Conservation (phyloP, 2,329 filamentous ascomycete species). For the Zelopaecilomyces penicillatus region DNA sequence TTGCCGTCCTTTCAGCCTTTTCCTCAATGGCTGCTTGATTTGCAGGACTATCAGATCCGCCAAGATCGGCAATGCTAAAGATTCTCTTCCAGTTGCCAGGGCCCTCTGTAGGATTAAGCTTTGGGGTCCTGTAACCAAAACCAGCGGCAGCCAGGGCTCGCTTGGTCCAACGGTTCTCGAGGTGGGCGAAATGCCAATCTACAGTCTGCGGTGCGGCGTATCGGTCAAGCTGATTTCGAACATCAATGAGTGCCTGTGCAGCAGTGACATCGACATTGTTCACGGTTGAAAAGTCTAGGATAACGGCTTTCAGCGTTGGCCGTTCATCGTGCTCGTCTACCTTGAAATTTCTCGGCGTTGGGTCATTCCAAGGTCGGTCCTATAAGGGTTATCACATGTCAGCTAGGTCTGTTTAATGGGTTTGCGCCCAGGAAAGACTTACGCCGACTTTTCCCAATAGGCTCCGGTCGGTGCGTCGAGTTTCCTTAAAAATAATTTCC, state of each 20-base stretch:
- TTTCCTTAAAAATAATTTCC: constrained; percentile 35
- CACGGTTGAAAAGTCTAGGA: constrained; percentile 48
- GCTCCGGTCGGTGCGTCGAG: constrained; percentile 34
- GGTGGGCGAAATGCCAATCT: constrained; percentile 44
- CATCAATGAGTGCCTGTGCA: constrained; percentile 45
- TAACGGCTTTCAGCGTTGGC: constrained; percentile 45
- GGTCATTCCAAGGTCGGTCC: constrained; percentile 52
- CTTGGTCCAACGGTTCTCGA: constrained; percentile 48
- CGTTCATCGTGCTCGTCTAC: constrained; percentile 25
- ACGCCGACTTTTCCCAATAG: constrained; percentile 39
- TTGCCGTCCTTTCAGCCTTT: constrained; percentile 22
- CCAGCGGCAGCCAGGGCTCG: constrained; percentile 46
- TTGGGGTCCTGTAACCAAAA: constrained; percentile 37
- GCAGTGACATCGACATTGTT: constrained; percentile 49
- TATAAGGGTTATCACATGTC: constrained; percentile 7
- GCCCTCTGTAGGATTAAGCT: constrained; percentile 12
- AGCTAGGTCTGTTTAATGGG: constrained; percentile 4
- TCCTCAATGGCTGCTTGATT: constrained; percentile 53
- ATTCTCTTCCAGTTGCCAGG: constrained; percentile 57
- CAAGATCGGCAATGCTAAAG: constrained; percentile 84
- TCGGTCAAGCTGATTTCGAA: constrained; percentile 43
- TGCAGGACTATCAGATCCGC: constrained; percentile 57
- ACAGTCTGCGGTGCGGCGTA: constrained; percentile 38
- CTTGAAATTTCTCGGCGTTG: constrained; percentile 29
- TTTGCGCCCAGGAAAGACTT: constrained; percentile 16